Base-by-base conservation (phyloP, 2,329 filamentous ascomycete species). In the Cladosporium colombiae region DNA sequence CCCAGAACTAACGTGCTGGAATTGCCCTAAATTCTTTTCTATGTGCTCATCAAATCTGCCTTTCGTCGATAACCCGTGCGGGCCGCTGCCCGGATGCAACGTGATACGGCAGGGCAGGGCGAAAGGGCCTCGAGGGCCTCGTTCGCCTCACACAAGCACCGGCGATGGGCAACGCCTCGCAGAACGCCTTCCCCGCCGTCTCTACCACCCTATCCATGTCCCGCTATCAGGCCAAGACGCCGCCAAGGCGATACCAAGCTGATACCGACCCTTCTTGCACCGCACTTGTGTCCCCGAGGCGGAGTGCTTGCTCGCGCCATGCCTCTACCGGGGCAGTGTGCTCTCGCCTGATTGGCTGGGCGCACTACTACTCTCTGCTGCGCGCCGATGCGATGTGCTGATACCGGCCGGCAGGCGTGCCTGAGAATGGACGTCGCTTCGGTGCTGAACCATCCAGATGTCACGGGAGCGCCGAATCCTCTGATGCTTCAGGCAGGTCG, bases 231-330 rank as follows among this genome's bases (percentile, higher is more conserved):
- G 61, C 61, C 61, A 63, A 63, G 61, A 52, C 16, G 2, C 25
- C 31, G 59, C 59, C 59, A 61, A 61, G 58, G 29, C n/a, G 23
- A 50, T 61, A 55, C 49, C 60, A 63, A 63, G 61, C 61, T 63
- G 50, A 55, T 56, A 56, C 61, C 61, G 49, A 56, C n/a, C n/a
- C 61, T 55, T 44, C 61, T 63, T 63, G 61, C 61, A 53, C 50
- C 50, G 50, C 33, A 35, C 33, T 46, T 55, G 61, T 56, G 37
- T 52, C 31, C 44, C 50, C 50, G 50, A 18, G 61, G 50, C 61
- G 35, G 61, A 55, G 50, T 63, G 61, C 61, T 46, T 31, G 61
- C 61, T 29, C 50, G 23, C 50, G 50, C 61, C 49, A 63, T 40
- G 35, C 61, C 35, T 33, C 23, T 23, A 31, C 56, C 21, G 56